Base-by-base conservation (phyloP, 257 asterid genomes). In the Solanum pinnatisectum region DNA sequence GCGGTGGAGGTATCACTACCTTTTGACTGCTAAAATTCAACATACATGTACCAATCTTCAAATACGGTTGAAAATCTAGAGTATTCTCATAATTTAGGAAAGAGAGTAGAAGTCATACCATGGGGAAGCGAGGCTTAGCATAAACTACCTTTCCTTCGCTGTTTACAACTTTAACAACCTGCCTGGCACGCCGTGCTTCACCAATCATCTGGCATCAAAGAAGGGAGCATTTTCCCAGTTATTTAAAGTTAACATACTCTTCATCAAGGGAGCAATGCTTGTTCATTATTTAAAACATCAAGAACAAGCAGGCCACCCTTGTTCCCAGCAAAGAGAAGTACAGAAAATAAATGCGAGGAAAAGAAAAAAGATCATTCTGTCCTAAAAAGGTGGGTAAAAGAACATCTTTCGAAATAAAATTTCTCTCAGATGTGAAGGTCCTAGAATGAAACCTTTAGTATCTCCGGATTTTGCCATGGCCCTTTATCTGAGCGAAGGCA, bases 131-230 rank as follows among this genome's bases (percentile, higher is more conserved):
- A 65, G 98, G 98, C 91, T 97, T 97, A 13, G 98, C 99, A 89
- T 94, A 98, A 77, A 98, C 98, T n/a, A 98, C 95, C 94, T 96
- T 98, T 88, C 99, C 99, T 88, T 96, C 98, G 27, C 98, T 95
- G 93, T 95, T 96, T 89, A 98, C 87, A 90, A 98, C 95, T 91
- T 98, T 98, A 87, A 98, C 96, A 36, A 98, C 97, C 93, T 96
- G 99, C 91, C 96, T 96, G 87, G 95, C 94, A 78, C 94, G 93
- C 32, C 92, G 91, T 83, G 99, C 96, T 93, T 94, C 98, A 40
- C 96, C 98, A 87, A 96, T 98, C 96, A 97, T 94, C 98, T 97
- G 94, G 44, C 90, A 90, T 73, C 91, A 87, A 71, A 37, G 83
- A 90, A 60, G 83, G 86, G 89, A 39, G 67, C 44, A 73, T 87